Conservation (phyloP, 148 eudicot species). For the Vaccinium darrowii region DNA sequence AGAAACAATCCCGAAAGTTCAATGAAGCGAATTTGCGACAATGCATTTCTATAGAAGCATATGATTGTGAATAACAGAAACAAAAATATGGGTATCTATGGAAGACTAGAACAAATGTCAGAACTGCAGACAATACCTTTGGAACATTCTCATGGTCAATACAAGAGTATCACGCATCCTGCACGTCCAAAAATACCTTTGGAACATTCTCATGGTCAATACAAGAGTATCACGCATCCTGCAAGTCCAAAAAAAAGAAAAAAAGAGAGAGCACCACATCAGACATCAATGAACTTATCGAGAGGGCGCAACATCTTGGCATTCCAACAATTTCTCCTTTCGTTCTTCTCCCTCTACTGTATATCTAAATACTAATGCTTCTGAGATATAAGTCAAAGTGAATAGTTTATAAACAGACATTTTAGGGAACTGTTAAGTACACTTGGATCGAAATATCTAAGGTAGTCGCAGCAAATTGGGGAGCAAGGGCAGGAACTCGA, state of each 20-base stretch:
- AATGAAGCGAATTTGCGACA: not conserved
- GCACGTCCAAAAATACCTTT: no score
- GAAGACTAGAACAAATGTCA: not conserved
- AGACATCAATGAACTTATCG: slow-evolving; percentile 1
- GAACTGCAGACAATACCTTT: slow-evolving; percentile 13
- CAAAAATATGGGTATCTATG: not conserved
- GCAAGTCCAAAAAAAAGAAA: slow-evolving; percentile 19
- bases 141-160: no score
- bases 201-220: slow-evolving; percentile 86
- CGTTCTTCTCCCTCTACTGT: not conserved
- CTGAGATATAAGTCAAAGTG: not conserved
- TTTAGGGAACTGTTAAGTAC: not conserved
- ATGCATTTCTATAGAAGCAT: not conserved
- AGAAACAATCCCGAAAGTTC: not conserved
- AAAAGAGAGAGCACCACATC: not conserved
- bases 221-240: slow-evolving; percentile 86
- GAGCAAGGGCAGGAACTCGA: not conserved
- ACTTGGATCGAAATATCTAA: not conserved
- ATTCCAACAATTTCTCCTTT: not conserved
- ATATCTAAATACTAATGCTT: not conserved
- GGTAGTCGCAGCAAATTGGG: not conserved
- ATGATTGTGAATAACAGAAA: not conserved
- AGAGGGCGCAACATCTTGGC: not conserved
- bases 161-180: no score
- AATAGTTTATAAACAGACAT: not conserved